Evolutionary conservation across 139 green algal genomes (phyloP).

Genomic region (Nannochloris sp.): DNA sequence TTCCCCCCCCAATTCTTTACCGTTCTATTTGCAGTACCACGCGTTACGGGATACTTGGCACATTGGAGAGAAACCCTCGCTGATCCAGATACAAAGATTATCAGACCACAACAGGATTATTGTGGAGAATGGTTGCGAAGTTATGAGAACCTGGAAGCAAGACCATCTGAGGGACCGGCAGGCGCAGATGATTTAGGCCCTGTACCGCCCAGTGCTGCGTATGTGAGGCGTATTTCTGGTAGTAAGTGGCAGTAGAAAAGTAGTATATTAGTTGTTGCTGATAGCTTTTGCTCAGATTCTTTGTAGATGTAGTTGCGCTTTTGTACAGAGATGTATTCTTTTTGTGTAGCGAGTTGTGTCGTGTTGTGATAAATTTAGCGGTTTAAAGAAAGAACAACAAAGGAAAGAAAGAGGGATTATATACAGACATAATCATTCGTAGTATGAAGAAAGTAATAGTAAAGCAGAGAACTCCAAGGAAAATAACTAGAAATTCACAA

Average conservation of each 20-base stretch:
- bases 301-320: too few relatives aligned
- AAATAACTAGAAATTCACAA: too few relatives aligned
- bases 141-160: slow-evolving; percentile 49
- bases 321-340: too few relatives aligned
- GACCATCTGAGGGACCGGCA: neutral
- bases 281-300: too few relatives aligned
- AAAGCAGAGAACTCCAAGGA: too few relatives aligned
- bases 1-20: slow-evolving; percentile 99
- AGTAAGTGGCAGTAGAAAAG: slow-evolving; percentile 57
- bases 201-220: slow-evolving; percentile 78
- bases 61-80: slow-evolving; percentile 94
- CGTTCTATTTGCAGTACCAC: slow-evolving; percentile 96
- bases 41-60: slow-evolving; percentile 85
- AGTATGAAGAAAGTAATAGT: too few relatives aligned
- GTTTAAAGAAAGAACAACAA: neutral
- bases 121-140: slow-evolving; percentile 84
- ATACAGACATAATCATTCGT: neutral
- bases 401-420: too few relatives aligned
- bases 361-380: neutral
- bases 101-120: slow-evolving; percentile 96
- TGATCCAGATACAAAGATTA: slow-evolving; percentile 95
- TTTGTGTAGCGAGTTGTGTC: too few relatives aligned
- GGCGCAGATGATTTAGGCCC: slow-evolving; percentile 41
- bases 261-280: too few relatives aligned
- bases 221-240: slow-evolving; percentile 70